phyloP scores from a whole-genome alignment of 768 basidiomycete genomes.

The Lactifluus volemus region DNA sequence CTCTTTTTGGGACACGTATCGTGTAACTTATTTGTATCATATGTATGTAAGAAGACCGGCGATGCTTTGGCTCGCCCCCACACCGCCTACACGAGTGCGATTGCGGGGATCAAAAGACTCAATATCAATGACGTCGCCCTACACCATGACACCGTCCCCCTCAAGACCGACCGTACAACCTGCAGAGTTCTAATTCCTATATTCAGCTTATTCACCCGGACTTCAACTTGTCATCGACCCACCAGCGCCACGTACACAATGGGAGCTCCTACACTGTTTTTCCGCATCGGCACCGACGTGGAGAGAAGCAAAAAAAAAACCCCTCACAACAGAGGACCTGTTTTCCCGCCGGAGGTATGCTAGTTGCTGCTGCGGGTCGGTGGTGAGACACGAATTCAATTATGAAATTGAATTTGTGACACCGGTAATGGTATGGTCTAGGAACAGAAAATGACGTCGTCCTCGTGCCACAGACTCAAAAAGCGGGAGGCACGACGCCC shows the following conservation, averaged over 20 bases:
- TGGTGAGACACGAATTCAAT: not conserved
- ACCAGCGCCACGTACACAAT: not conserved
- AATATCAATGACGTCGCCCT: slow-evolving; percentile 5
- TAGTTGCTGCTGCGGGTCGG: not conserved
- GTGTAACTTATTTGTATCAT: not conserved
- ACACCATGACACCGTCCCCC: not conserved
- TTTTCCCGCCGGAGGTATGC: not conserved
- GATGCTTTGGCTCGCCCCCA: not conserved
- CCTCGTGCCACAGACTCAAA: not conserved
- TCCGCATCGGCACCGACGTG: not conserved
- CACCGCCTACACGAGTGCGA: not conserved
- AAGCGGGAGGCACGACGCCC: not conserved
- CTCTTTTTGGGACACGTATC: not conserved
- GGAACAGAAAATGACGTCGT: slow-evolving; percentile 11
- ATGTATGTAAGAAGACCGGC: not conserved
- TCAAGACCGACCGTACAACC: not conserved
- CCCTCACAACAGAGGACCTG: not conserved
- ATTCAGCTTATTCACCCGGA: not conserved
- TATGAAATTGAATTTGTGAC: not conserved
- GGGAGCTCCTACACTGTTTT: not conserved
- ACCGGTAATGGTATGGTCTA: slow-evolving; percentile 2
- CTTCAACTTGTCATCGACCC: not conserved
- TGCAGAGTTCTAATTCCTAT: not conserved
- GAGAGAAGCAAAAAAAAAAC: not conserved
- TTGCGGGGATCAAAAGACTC: not conserved